These are phyloP conservation scores for Coniferiporia sulphurascens DNA, from an alignment of 1,284 basidiomycete species.

Conservation along the genomic window DNA sequence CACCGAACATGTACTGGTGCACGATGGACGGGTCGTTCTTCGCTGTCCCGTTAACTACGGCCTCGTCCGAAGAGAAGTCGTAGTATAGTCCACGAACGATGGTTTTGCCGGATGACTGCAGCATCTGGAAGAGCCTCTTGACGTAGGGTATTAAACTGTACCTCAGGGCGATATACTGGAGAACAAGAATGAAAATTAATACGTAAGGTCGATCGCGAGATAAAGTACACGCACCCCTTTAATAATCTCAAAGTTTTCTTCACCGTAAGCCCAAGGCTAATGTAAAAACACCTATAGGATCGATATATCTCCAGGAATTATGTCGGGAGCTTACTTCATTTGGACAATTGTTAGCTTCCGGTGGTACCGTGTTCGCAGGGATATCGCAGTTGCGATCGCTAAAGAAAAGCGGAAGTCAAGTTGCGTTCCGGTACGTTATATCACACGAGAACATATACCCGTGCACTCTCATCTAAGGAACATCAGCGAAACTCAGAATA, in stretches of 20 bases:
- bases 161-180: conserved; percentile 35
- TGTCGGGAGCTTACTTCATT: conserved; percentile 30
- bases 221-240: conserved; percentile 28
- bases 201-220: not conserved
- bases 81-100: conserved; percentile 37
- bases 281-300: not conserved
- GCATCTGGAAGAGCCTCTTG: conserved; percentile 32
- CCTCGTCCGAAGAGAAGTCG: conserved; percentile 34
- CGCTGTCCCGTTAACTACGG: conserved; percentile 30
- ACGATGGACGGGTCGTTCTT: conserved; percentile 31
- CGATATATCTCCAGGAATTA: not conserved
- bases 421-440: not conserved
- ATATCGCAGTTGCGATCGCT: conserved; percentile 33
- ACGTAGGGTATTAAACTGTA: conserved; percentile 36
- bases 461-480: conserved; percentile 34
- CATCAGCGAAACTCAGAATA: not conserved
- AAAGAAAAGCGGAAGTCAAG: not conserved
- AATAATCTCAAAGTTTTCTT: conserved; percentile 35
- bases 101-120: conserved; percentile 32
- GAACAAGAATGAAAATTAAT: not conserved
- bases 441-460: conserved; percentile 26
- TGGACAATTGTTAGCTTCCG: conserved; percentile 33
- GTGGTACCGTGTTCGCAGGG: conserved; percentile 23
- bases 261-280: conserved; percentile 39
- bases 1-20: conserved; percentile 38